Base-by-base conservation (phyloP, 805 yeast species). In the Metschnikowia lachancei region DNA sequence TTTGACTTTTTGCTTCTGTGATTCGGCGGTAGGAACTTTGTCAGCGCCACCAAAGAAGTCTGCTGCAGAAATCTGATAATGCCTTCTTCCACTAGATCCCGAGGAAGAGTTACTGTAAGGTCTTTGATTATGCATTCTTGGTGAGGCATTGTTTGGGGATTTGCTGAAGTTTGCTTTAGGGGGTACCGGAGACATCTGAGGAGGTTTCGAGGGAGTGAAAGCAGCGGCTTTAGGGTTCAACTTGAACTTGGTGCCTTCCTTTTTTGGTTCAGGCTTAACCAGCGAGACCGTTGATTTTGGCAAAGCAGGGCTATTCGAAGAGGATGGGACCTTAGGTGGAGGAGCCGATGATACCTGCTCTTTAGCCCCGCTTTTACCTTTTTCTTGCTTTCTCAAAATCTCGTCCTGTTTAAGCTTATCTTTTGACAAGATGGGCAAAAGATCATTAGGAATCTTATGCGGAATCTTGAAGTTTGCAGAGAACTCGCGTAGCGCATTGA, bases 401-500 rank as follows among this genome's bases (percentile, higher is more conserved):
- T 81, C 85, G 47, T 79, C 80, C 59, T 82, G 87, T 60, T 81
- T 82, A n/a, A 60, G 60, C 58, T 78, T 80, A 54, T 82, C 86
- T 63, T 86, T 83, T 9, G 91, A 69, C 28, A 85, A 67, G 16
- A 85, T 83, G 7, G 94, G 90, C 50, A 84, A 67, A 50, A 83
- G 69, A 56, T 85, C 90, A 16, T 73, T 65, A 7, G 95, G 92
- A 44, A 61, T 55, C 41, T 60, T 58, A 57, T 78, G 79, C 2
- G 85, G 85, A 26, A 90, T 79, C 64, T 87, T 87, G 65, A 88
- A 87, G 55, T 80, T 85, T 40, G 87, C 88, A 33, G 95, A 80
- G 61, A 91, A 90, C 59, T 86, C 87, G 52, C 80, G 81, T 46
- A 88, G 71, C 10, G 87, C 79, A 52, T 82, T 82, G 52, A 85